Percentiles rank a stretch among this genome's conserved stretches.
Evolutionary conservation across 2,329 filamentous ascomycete species (phyloP).

Genomic region (Colletotrichum theobromicola): DNA sequence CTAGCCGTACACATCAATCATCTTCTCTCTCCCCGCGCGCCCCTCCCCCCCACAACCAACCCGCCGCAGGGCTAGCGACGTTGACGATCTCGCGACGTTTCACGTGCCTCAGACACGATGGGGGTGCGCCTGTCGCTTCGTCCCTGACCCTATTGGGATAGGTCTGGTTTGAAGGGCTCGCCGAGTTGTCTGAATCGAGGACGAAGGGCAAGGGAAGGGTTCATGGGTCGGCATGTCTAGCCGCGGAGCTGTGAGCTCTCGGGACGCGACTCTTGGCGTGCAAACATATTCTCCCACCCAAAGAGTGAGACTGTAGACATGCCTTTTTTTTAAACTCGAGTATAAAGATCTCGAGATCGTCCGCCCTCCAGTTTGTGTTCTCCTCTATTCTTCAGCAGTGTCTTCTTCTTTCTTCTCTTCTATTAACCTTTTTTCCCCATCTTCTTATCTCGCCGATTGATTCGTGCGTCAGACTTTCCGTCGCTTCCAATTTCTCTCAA

Average conservation of each 20-base stretch:
- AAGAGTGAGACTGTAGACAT: neutral
- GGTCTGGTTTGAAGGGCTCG: neutral
- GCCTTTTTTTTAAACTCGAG: neutral
- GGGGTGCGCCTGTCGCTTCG: neutral
- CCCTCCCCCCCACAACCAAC: neutral
- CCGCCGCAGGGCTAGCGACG: neutral
- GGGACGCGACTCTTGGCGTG: neutral
- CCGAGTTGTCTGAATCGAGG: neutral
- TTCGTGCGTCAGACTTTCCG: neutral
- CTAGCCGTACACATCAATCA: neutral
- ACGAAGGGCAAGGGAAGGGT: neutral
- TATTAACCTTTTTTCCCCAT: neutral
- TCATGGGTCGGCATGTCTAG: neutral
- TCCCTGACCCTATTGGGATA: neutral
- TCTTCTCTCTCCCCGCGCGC: neutral
- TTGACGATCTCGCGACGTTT: conserved; percentile 15
- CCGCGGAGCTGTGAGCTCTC: neutral
- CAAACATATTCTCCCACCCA: neutral
- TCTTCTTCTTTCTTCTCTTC: neutral
- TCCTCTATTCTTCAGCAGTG: neutral
- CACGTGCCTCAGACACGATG: neutral
- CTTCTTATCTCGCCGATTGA: conserved; percentile 13
- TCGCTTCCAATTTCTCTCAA: neutral
- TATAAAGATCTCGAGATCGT: neutral
- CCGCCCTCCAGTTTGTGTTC: neutral